A percentile compares a stretch with the other conserved stretches of the same genome.
Evolutionary conservation across 176 grass and related monocot species (phyloP).

Genomic region (Oryza glaberrima): DNA sequence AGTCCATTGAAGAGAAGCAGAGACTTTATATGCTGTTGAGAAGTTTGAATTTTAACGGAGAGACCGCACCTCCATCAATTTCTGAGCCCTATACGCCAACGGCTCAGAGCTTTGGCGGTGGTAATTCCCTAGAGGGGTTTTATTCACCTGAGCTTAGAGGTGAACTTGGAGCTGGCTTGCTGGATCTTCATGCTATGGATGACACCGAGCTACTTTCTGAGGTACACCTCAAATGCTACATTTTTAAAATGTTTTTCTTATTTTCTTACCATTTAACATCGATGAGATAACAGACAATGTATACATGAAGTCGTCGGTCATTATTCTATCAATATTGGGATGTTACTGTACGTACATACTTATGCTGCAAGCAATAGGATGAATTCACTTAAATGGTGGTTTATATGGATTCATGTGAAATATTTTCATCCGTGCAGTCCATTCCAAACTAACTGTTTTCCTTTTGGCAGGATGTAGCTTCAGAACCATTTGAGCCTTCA

Average conservation of each 20-base stretch:
- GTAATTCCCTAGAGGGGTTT: constrained; percentile 63
- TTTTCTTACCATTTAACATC: constrained; percentile 17
- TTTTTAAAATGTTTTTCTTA: not conserved
- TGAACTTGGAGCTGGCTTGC: constrained; percentile 95
- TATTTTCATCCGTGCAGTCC: constrained; percentile 26
- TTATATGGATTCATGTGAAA: constrained; percentile 37
- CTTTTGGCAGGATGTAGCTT: constrained; percentile 71
- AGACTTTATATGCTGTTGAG: constrained; percentile 82
- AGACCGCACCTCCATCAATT: constrained; percentile 54
- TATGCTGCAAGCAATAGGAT: constrained; percentile 7
- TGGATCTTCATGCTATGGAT: constrained; percentile 97
- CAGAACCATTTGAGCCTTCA: constrained; percentile 94
- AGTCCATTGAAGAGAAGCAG: constrained; percentile 93
- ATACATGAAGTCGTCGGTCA: too few species aligned
- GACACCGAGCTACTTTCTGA: constrained; percentile 93
- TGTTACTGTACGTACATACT: not conserved
- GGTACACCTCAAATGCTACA: constrained; percentile 50
- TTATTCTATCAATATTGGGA: not conserved
- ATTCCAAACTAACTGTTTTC: constrained; percentile 44
- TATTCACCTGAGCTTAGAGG: constrained; percentile 96
- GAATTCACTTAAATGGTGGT: constrained; percentile 3
- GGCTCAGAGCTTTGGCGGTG: constrained; percentile 62
- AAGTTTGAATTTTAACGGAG: constrained; percentile 86
- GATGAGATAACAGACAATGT: not conserved
- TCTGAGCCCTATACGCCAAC: constrained; percentile 78